These are phyloP conservation scores for Magnaporthiopsis incrustans DNA, from an alignment of 2,329 filamentous ascomycete species.

Conservation along the genomic window DNA sequence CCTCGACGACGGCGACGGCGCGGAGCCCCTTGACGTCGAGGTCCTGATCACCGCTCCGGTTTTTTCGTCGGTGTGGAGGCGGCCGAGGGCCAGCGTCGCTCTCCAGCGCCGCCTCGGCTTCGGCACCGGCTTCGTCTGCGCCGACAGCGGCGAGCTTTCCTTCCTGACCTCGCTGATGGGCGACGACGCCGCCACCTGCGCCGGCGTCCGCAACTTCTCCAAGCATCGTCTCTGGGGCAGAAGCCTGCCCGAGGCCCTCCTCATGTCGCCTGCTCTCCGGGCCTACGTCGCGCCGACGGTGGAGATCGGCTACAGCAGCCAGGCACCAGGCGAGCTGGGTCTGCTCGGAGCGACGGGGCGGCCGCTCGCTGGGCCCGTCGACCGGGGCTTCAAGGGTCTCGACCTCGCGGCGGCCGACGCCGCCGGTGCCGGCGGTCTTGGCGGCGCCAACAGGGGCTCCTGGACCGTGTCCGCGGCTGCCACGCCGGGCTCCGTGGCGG, in stretches of 20 bases:
- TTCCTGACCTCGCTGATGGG: conserved; percentile 3
- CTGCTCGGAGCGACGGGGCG: conserved; percentile 17
- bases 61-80: conserved; percentile 4
- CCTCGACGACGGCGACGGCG: conserved; percentile 12
- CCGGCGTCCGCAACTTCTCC: conserved; percentile 6
- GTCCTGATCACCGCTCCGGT: conserved; percentile 17
- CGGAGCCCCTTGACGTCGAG: conserved; percentile 28
- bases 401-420: conserved; percentile 24
- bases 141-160: conserved; percentile 32
- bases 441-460: conserved; percentile 15
- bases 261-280: conserved; percentile 3
- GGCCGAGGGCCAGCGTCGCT: conserved; percentile 24
- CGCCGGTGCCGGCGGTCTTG: not conserved
- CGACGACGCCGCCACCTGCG: conserved; percentile 7
- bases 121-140: conserved; percentile 29
- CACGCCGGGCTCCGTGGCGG: conserved; percentile 22
- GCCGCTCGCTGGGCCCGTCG: conserved; percentile 23
- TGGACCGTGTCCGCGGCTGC: conserved; percentile 33
- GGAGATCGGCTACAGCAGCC: conserved; percentile 31
- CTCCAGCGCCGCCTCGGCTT: conserved; percentile 23
- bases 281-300: conserved; percentile 26
- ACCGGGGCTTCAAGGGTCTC: conserved; percentile 28
- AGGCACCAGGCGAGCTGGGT: conserved; percentile 22
- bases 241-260: not conserved
- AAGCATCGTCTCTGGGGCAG: not conserved